phyloP scores from a whole-genome alignment of 768 basidiomycete species.

The Ramaria sp. region DNA sequence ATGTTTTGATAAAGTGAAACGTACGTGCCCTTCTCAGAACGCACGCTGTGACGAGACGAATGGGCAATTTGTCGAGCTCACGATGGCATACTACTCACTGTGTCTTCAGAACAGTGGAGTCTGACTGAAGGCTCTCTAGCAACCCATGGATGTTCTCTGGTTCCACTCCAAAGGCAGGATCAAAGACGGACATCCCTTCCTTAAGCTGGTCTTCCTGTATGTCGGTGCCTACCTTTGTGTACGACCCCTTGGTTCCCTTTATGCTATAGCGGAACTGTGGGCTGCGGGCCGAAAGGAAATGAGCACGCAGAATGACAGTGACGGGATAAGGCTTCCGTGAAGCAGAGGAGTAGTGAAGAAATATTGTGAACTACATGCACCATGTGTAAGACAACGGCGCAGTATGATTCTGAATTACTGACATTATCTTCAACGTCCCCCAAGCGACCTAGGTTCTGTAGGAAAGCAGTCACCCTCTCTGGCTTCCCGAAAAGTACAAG shows the following conservation, averaged over 20 bases:
- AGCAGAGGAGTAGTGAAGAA: slow-evolving; percentile 29
- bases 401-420: slow-evolving; percentile 14
- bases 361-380: slow-evolving; percentile 35
- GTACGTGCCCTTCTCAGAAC: slow-evolving; percentile 47
- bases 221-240: slow-evolving; percentile 67
- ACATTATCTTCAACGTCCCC: slow-evolving; percentile 64
- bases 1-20: slow-evolving; percentile 54
- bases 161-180: slow-evolving; percentile 44
- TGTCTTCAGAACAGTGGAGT: slow-evolving; percentile 27
- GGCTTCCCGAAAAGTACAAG: slow-evolving; percentile 71
- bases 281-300: slow-evolving; percentile 54
- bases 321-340: slow-evolving; percentile 31
- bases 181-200: slow-evolving; percentile 36
- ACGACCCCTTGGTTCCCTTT: slow-evolving; percentile 62
- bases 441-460: slow-evolving; percentile 57
- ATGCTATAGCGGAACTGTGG: slow-evolving; percentile 63
- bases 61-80: background rate
- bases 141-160: slow-evolving; percentile 52
- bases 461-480: slow-evolving; percentile 50
- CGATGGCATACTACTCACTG: slow-evolving; percentile 24
- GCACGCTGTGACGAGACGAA: background rate
- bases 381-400: background rate
- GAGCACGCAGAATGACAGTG: slow-evolving; percentile 56
- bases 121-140: slow-evolving; percentile 41
- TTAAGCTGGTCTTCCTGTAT: slow-evolving; percentile 72